Conservation (phyloP, 495 filamentous ascomycete genomes). For the Penicillium cataractarum region DNA sequence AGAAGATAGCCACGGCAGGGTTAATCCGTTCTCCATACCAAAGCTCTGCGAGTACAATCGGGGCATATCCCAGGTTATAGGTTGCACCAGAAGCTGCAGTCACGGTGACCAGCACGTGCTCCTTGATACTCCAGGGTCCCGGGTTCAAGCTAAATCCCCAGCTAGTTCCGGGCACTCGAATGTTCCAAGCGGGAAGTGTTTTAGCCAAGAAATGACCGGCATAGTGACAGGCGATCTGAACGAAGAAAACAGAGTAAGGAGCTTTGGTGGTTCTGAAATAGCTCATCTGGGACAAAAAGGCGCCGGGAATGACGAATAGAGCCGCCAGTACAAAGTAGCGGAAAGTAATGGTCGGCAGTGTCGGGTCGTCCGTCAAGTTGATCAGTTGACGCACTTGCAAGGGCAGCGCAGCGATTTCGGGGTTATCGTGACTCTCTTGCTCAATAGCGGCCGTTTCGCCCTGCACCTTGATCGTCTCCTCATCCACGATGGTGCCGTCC, state of each 20-base stretch:
- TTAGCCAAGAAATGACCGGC: constrained; percentile 56
- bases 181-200: constrained; percentile 47
- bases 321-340: constrained; percentile 57
- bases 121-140: constrained; percentile 59
- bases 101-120: constrained; percentile 60
- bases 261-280: constrained; percentile 57
- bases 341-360: constrained; percentile 56
- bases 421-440: constrained; percentile 44
- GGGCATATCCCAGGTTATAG: constrained; percentile 51
- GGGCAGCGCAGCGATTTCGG: constrained; percentile 51
- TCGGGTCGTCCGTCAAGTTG: constrained; percentile 55
- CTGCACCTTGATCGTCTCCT: constrained; percentile 24
- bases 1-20: constrained; percentile 55
- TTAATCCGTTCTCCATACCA: constrained; percentile 55
- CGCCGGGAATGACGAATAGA: constrained; percentile 57
- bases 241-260: constrained; percentile 61
- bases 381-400: constrained; percentile 55
- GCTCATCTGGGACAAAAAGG: constrained; percentile 57
- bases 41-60: constrained; percentile 56
- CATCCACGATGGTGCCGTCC: constrained; percentile 14
- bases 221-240: constrained; percentile 59
- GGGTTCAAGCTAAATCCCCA: constrained; percentile 58
- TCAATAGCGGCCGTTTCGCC: constrained; percentile 33
- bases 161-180: constrained; percentile 51
- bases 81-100: constrained; percentile 59